Evolutionary conservation across 371 early-diverging fungal species (phyloP), one percentile per base, ranked within the genome.

Genomic region (Mortierella sp.): DNA sequence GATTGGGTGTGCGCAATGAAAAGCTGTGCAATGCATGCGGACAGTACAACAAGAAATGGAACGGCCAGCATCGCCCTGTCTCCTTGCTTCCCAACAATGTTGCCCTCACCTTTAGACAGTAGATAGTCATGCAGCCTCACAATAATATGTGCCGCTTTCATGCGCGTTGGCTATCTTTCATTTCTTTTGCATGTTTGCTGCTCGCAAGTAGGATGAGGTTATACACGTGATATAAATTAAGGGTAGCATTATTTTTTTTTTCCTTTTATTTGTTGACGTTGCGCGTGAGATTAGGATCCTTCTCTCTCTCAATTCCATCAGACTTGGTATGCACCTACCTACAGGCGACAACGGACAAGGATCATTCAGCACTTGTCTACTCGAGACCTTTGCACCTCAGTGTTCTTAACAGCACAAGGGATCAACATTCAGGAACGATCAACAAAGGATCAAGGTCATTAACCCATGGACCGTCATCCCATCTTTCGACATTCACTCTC

Each of bases 251-350:
- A 24, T 3, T 37, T 37, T 71, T 72, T 75, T 79, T 76, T 67
- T 73, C 37, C 24, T 40, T 10, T 24, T 64, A 59, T 40, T 19
- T 43, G 28, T 67, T 75, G 40, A 57, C 43, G 11, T 19, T 19
- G 28, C 34, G 19, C 5, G 13, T 59, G 0, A 61, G 34, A 46
- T 24, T 61, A 64, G 40, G 72, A 80, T 83, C 83, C 77, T 80
- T 71, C 84, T 84, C 84, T 83, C 79, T 79, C 81, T 84, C 81
- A 78, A 31, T 77, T 80, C 75, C 81, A 84, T 75, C 81, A 80
- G 84, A 84, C 84, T 84, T 84, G 84, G 84, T 84, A 84, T 69
- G 80, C 51, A 46, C 31, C 28, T 57, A 28, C 34, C 37, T 61
- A 19, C 21, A 34, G 34, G 19, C 31, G 19, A 61, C 21, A 6